Conservation (phyloP, 139 green algal species). For the Diplosphaera chodatii region DNA sequence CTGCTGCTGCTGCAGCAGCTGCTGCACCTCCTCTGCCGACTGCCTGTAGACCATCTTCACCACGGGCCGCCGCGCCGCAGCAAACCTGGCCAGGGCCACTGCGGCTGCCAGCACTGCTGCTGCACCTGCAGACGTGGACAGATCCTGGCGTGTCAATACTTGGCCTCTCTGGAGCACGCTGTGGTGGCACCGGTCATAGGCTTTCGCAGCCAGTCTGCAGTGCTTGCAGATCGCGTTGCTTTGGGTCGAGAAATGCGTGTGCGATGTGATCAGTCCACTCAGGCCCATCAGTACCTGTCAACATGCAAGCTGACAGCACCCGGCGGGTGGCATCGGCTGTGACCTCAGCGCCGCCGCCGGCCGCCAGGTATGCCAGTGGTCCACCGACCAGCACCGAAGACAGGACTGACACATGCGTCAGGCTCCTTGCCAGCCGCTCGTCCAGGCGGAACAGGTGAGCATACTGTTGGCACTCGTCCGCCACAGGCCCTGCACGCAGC, state of each 20-base stretch:
- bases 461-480: neutral
- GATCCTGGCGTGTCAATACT: no score
- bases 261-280: no score
- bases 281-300: neutral
- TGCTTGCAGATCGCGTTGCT: no score
- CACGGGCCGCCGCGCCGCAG: neutral
- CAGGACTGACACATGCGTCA: neutral
- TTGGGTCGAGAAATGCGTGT: no score
- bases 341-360: no score
- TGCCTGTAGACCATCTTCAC: neutral
- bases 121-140: no score
- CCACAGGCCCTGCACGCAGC: neutral
- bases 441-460: neutral
- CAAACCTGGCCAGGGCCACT: neutral
- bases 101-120: neutral
- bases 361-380: neutral
- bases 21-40: neutral
- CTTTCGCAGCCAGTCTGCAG: no score
- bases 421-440: neutral
- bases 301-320: neutral
- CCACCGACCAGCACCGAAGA: neutral
- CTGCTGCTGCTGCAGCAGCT: conserved; percentile 1
- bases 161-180: no score
- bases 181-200: no score
- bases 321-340: neutral